Evolutionary conservation across 495 filamentous ascomycete species (phyloP).

Genomic region (Articulospora tetracladia): DNA sequence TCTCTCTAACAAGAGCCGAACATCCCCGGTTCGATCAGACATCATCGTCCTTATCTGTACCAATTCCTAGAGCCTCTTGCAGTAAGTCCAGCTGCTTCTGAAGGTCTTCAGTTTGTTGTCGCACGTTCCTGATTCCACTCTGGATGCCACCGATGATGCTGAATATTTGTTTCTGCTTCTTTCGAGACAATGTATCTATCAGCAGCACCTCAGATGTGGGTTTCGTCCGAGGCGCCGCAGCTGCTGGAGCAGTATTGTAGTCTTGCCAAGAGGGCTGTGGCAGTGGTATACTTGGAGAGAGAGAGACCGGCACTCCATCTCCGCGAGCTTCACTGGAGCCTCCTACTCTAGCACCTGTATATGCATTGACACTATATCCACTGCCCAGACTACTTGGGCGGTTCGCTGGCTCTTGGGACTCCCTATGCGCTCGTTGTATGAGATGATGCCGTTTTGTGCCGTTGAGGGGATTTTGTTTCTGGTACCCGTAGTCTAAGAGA

Average conservation of each 20-base stretch:
- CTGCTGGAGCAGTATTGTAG: not conserved
- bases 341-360: not conserved
- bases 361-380: not conserved
- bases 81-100: conserved; percentile 22
- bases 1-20: not conserved
- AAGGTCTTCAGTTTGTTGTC: conserved; percentile 19
- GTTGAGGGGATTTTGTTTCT: conserved; percentile 8
- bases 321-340: not conserved
- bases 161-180: conserved; percentile 22
- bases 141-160: conserved; percentile 21
- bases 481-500: conserved; percentile 4
- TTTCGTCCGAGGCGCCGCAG: not conserved
- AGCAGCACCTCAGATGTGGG: not conserved
- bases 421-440: not conserved
- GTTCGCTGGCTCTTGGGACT: not conserved
- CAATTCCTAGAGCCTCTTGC: conserved; percentile 9
- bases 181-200: conserved; percentile 17
- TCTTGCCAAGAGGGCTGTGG: not conserved
- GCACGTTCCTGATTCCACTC: conserved; percentile 17
- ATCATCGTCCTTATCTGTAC: conserved; percentile 5
- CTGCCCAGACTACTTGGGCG: not conserved
- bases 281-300: conserved; percentile 11
- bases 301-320: not conserved
- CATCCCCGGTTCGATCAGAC: not conserved
- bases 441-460: conserved; percentile 12